A percentile compares a stretch with the other conserved stretches of the same genome.
Evolutionary conservation across 129 eudicot species (phyloP).

Genomic region (Helianthus tuberosus): DNA sequence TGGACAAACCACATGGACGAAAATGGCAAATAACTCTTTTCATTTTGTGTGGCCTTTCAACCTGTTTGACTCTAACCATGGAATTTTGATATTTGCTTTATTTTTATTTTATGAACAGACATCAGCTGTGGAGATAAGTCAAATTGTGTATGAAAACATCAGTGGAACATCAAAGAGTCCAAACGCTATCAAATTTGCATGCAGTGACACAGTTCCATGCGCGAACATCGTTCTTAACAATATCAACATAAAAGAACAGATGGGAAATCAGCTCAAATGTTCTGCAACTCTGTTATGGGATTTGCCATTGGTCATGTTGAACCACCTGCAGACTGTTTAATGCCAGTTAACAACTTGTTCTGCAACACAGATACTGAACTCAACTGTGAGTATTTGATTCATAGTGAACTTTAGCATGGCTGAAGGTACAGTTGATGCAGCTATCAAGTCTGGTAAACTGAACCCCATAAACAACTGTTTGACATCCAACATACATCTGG

Average conservation of each 20-base stretch:
- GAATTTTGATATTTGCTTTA: neutral
- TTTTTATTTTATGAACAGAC: slow-evolving; percentile 45
- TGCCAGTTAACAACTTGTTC: slow-evolving; percentile 39
- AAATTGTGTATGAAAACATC: slow-evolving; percentile 75
- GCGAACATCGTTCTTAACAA: slow-evolving; percentile 65
- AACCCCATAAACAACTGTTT: too few relatives aligned
- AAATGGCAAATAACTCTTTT: too few relatives aligned
- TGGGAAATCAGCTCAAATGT: slow-evolving; percentile 63
- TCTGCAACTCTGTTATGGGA: slow-evolving; percentile 79
- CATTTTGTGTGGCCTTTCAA: neutral
- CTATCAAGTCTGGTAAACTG: too few relatives aligned
- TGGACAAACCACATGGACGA: too few relatives aligned
- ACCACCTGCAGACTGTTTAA: slow-evolving; percentile 80
- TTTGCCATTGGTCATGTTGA: slow-evolving; percentile 53
- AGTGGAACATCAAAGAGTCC: slow-evolving; percentile 73
- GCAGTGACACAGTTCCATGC: slow-evolving; percentile 91
- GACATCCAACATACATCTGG: too few relatives aligned
- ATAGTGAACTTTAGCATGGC: slow-evolving; percentile 76
- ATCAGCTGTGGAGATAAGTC: slow-evolving; percentile 82
- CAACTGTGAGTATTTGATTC: slow-evolving; percentile 43
- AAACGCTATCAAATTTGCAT: slow-evolving; percentile 77
- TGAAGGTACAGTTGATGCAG: too few relatives aligned
- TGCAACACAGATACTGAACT: slow-evolving; percentile 30
- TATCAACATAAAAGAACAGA: slow-evolving; percentile 58
- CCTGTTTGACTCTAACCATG: slow-evolving; percentile 5